Evolutionary conservation across 257 asterid genomes (phyloP).

Genomic region (Marsdenia floribunda): DNA sequence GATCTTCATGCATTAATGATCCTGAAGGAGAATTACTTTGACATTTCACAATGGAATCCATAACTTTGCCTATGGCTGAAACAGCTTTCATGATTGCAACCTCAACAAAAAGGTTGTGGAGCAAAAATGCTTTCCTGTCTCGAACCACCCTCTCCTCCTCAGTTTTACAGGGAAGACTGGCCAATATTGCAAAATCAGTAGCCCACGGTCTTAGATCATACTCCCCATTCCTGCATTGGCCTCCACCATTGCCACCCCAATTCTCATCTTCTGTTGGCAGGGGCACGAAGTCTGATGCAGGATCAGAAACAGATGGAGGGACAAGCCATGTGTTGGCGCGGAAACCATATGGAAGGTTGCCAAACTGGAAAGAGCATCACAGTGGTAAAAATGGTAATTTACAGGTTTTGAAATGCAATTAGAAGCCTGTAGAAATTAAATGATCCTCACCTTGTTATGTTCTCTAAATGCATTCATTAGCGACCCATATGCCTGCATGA

Average conservation of each 20-base stretch:
- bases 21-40: constrained; percentile 35
- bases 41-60: constrained; percentile 40
- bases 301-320: constrained; percentile 63
- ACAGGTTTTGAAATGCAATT: constrained; percentile 1
- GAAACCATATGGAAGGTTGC: constrained; percentile 96
- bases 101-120: constrained; percentile 88
- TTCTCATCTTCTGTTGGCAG: constrained; percentile 80
- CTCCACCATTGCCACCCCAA: constrained; percentile 98
- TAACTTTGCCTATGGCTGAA: constrained; percentile 65
- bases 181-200: constrained; percentile 72
- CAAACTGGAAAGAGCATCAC: constrained; percentile 61
- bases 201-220: constrained; percentile 92
- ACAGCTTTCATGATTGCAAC: constrained; percentile 80
- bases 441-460: constrained; percentile 76
- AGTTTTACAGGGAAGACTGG: constrained; percentile 79
- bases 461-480: constrained; percentile 85
- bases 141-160: constrained; percentile 94
- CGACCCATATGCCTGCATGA: constrained; percentile 85
- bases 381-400: constrained; percentile 20
- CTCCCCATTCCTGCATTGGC: constrained; percentile 74
- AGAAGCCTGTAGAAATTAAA: constrained; percentile 23
- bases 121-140: constrained; percentile 95
- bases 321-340: constrained; percentile 97
- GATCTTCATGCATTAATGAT: constrained; percentile 57
- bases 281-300: constrained; percentile 45